These are phyloP conservation scores for Bruguiera gymnorhiza DNA, from an alignment of 345 rosid genomes.

Conservation along the genomic window DNA sequence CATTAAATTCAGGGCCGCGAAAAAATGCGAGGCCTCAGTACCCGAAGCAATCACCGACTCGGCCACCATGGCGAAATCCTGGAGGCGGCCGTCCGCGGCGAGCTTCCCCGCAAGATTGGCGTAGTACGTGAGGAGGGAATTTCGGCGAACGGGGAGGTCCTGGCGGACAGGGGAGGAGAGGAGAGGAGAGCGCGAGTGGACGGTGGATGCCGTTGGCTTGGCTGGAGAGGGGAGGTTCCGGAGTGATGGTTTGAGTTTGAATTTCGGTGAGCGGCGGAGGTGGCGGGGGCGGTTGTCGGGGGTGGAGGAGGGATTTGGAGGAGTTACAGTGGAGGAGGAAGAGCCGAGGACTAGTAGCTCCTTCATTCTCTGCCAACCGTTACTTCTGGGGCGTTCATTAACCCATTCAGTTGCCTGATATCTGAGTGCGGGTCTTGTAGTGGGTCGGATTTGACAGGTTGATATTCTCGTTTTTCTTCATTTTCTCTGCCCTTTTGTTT, in stretches of 20 bases:
- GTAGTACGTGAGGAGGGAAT: slow-evolving; percentile 31
- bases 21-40: slow-evolving; percentile 46
- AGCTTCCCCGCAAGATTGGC: slow-evolving; percentile 61
- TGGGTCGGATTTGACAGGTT: slow-evolving; percentile 77
- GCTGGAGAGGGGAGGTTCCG: slow-evolving; percentile 24
- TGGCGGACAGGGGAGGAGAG: slow-evolving; percentile 34
- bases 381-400: neutral
- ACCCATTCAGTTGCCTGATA: neutral
- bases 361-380: slow-evolving; percentile 57
- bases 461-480: slow-evolving; percentile 20
- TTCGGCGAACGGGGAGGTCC: slow-evolving; percentile 27
- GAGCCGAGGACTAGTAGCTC: slow-evolving; percentile 57
- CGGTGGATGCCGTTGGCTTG: slow-evolving; percentile 23
- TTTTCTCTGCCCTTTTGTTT: no score
- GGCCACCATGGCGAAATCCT: slow-evolving; percentile 51
- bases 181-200: slow-evolving; percentile 27
- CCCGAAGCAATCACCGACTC: slow-evolving; percentile 58
- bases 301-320: slow-evolving; percentile 20
- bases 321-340: slow-evolving; percentile 42
- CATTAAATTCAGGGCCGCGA: slow-evolving; percentile 36
- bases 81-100: slow-evolving; percentile 65
- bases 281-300: slow-evolving; percentile 31
- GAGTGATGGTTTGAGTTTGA: slow-evolving; percentile 21
- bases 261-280: slow-evolving; percentile 18
- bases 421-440: neutral